A percentile compares a stretch with the other conserved stretches of the same genome.
phyloP scores from a whole-genome alignment of 164 flowering plant species.

The Annona cherimola region DNA sequence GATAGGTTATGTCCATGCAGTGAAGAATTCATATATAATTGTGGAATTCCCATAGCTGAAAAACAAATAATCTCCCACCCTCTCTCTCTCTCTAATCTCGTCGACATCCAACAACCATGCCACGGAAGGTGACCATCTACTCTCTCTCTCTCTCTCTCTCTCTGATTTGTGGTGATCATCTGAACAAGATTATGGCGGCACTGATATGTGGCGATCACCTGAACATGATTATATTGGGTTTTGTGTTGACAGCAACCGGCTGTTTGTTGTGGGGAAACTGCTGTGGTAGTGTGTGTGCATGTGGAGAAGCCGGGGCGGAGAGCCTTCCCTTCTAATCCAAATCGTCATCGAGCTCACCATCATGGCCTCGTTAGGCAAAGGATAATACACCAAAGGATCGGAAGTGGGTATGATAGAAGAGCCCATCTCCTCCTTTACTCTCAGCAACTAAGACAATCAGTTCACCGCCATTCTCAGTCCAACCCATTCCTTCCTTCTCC shows the following conservation, averaged over 20 bases:
- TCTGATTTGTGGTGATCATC: too few relatives aligned
- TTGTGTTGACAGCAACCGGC: slow-evolving; percentile 19
- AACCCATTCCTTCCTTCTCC: slow-evolving; percentile 11
- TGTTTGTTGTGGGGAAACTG: slow-evolving; percentile 19
- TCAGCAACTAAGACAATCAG: slow-evolving; percentile 36
- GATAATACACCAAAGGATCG: slow-evolving; percentile 7
- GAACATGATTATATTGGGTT: too few relatives aligned
- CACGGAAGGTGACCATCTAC: background rate
- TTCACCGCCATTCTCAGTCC: slow-evolving; percentile 8
- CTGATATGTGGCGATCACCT: too few relatives aligned
- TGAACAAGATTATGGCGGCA: too few relatives aligned
- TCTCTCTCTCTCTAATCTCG: background rate
- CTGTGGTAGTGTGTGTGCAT: slow-evolving; percentile 37
- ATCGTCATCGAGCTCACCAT: slow-evolving; percentile 16
- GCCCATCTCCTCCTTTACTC: slow-evolving; percentile 53
- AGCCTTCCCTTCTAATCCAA: slow-evolving; percentile 8
- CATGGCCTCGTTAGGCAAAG: slow-evolving; percentile 7
- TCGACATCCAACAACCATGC: background rate
- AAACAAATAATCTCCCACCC: background rate
- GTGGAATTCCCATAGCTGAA: too few relatives aligned
- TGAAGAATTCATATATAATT: too few relatives aligned
- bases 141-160: background rate
- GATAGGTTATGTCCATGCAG: too few relatives aligned
- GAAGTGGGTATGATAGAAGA: slow-evolving; percentile 35
- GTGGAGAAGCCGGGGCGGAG: slow-evolving; percentile 34